A percentile compares a stretch with the other conserved stretches of the same genome.
Evolutionary conservation across 2,329 filamentous ascomycete genomes (phyloP).

Genomic region (Calonectria hawksworthii): DNA sequence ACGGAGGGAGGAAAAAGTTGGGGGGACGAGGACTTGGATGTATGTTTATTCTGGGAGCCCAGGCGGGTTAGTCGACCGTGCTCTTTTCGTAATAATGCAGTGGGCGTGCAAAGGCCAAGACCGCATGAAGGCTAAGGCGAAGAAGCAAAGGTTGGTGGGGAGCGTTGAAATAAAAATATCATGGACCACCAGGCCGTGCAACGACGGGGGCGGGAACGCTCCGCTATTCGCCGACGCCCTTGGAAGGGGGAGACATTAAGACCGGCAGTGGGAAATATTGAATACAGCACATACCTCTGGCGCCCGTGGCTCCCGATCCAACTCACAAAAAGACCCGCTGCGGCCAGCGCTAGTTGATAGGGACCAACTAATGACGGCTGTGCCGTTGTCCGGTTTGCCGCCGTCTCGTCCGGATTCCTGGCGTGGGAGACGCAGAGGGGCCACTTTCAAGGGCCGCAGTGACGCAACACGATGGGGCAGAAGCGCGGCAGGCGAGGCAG

Average conservation of each 20-base stretch:
- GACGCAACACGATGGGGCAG: conserved; percentile 30
- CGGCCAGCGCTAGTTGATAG: conserved; percentile 40
- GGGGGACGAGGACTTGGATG: neutral
- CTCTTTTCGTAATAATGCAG: conserved; percentile 4
- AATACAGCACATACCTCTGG: conserved; percentile 42
- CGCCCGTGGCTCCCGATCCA: conserved; percentile 45
- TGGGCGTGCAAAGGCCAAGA: conserved; percentile 21
- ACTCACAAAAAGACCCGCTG: conserved; percentile 43
- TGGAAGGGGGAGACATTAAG: conserved; percentile 39
- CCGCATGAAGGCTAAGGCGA: conserved; percentile 9
- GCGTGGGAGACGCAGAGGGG: conserved; percentile 28
- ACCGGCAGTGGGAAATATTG: conserved; percentile 35
- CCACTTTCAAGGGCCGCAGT: conserved; percentile 27
- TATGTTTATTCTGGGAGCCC: conserved; percentile 2
- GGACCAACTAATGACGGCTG: conserved; percentile 44
- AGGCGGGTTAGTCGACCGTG: conserved; percentile 19
- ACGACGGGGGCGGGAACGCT: conserved; percentile 27
- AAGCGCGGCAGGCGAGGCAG: conserved; percentile 15
- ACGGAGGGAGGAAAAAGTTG: neutral
- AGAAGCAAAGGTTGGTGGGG: conserved; percentile 19
- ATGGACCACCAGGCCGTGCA: conserved; percentile 35
- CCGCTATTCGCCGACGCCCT: conserved; percentile 37
- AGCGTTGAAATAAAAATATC: conserved; percentile 24
- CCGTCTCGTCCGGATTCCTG: conserved; percentile 38
- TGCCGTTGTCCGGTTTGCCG: conserved; percentile 44